Conservation (phyloP, 1,139 yeast genomes). For the Yamadazyma blattariae region DNA sequence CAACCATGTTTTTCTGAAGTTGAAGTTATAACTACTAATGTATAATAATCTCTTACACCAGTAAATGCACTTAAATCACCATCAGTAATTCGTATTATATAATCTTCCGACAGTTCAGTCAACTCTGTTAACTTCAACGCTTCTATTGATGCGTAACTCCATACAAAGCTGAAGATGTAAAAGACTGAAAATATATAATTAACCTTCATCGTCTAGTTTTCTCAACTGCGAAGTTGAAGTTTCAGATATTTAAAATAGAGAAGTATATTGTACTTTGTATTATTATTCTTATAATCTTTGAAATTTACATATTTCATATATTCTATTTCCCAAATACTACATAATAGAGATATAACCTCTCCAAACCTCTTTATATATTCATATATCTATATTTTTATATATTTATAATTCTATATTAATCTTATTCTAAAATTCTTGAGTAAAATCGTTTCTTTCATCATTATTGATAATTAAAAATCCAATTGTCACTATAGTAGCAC, state of each 20-base stretch:
- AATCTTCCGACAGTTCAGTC: slow-evolving; percentile 17
- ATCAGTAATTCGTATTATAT: slow-evolving; percentile 27
- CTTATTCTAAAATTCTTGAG: slow-evolving; percentile 2
- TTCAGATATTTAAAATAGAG: no score
- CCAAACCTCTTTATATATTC: no score
- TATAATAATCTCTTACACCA: slow-evolving; percentile 37
- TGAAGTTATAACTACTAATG: slow-evolving; percentile 35
- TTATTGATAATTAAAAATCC: slow-evolving; percentile 83
- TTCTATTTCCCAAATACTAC: no score
- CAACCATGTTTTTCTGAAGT: slow-evolving; percentile 35
- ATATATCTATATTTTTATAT: no score
- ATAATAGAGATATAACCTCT: no score
- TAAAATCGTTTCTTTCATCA: slow-evolving; percentile 64
- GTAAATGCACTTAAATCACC: slow-evolving; percentile 29
- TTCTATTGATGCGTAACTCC: slow-evolving; percentile 5
- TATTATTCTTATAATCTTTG: no score
- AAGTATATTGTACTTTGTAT: no score
- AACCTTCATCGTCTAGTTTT: not conserved
- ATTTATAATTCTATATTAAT: no score
- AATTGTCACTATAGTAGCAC: slow-evolving; percentile 75
- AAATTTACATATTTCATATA: no score
- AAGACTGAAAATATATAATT: not conserved
- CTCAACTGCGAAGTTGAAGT: no score
- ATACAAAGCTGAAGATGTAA: not conserved
- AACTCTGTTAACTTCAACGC: slow-evolving; percentile 14